phyloP scores from a whole-genome alignment of 75 land plant species.

The Picea glauca region DNA sequence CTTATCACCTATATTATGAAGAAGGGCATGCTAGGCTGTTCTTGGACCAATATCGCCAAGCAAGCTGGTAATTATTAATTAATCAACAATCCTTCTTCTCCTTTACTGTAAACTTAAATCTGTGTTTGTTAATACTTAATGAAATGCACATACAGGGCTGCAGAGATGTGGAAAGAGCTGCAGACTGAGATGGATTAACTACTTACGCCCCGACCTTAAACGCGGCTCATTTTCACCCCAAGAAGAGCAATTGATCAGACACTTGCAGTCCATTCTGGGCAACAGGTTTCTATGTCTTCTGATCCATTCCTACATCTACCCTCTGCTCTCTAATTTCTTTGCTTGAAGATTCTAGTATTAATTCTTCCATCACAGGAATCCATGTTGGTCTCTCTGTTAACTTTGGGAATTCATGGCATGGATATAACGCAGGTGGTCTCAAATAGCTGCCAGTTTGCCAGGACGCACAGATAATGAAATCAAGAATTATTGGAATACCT shows the following conservation, averaged over 20 bases:
- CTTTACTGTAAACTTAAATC: too few species aligned
- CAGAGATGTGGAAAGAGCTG: constrained; percentile 19
- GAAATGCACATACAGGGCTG: neutral
- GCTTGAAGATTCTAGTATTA: too few species aligned
- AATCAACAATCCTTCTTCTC: too few species aligned
- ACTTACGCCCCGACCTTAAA: constrained; percentile 6
- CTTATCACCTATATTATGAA: too few species aligned
- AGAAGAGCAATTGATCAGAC: neutral
- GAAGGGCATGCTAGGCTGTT: too few species aligned
- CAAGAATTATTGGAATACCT: constrained; percentile 26
- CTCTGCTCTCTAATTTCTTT: neutral
- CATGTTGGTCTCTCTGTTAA: too few species aligned
- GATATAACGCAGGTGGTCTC: constrained; percentile 17
- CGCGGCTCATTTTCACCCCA: neutral
- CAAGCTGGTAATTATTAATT: too few species aligned
- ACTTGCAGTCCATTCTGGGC: neutral
- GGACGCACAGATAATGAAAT: constrained; percentile 15
- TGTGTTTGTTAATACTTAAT: too few species aligned
- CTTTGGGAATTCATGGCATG: too few species aligned
- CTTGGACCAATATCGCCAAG: too few species aligned
- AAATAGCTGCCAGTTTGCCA: constrained; percentile 22
- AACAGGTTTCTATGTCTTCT: neutral
- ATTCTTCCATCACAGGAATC: too few species aligned
- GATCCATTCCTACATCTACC: neutral
- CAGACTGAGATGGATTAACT: constrained; percentile 15